phyloP scores from a whole-genome alignment of 2,329 filamentous ascomycete genomes.

The Emergomyces orientalis region DNA sequence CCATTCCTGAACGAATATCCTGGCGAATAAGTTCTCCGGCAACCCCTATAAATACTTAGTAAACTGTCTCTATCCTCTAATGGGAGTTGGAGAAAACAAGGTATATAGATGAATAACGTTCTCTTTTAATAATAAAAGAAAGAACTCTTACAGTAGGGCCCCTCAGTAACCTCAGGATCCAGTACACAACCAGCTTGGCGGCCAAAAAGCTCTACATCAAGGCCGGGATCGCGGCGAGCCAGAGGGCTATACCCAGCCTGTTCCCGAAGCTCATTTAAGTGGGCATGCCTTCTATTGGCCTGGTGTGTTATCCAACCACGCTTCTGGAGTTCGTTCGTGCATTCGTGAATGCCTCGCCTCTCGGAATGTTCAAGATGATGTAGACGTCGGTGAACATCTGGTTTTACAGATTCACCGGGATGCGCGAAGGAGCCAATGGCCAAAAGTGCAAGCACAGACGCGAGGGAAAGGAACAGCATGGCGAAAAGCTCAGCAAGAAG shows the following conservation, averaged over 20 bases:
- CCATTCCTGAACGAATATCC: conserved; percentile 25
- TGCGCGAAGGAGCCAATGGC: not conserved
- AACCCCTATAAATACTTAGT: conserved; percentile 34
- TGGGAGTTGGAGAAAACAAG: not conserved
- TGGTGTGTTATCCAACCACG: conserved; percentile 4
- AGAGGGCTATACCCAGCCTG: conserved; percentile 1
- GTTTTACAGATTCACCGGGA: not conserved
- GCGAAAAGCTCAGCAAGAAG: not conserved
- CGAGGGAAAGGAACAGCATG: not conserved
- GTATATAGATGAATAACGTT: too few species aligned
- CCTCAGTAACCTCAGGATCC: conserved; percentile 41
- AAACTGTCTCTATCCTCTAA: not conserved
- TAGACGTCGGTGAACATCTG: not conserved
- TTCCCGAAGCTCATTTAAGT: not conserved
- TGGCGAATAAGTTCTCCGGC: conserved; percentile 30
- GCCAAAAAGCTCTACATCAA: conserved; percentile 10
- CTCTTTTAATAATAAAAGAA: too few species aligned
- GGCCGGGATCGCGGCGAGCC: not conserved
- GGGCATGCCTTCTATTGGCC: not conserved
- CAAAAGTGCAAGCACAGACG: not conserved
- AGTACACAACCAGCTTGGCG: conserved; percentile 35
- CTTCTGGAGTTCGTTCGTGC: not conserved
- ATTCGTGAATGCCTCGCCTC: not conserved
- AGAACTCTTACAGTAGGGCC: conserved; percentile 16
- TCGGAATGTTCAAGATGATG: not conserved